These are phyloP conservation scores for Cairneyella variabilis DNA, from an alignment of 495 filamentous ascomycete genomes.

Conservation along the genomic window DNA sequence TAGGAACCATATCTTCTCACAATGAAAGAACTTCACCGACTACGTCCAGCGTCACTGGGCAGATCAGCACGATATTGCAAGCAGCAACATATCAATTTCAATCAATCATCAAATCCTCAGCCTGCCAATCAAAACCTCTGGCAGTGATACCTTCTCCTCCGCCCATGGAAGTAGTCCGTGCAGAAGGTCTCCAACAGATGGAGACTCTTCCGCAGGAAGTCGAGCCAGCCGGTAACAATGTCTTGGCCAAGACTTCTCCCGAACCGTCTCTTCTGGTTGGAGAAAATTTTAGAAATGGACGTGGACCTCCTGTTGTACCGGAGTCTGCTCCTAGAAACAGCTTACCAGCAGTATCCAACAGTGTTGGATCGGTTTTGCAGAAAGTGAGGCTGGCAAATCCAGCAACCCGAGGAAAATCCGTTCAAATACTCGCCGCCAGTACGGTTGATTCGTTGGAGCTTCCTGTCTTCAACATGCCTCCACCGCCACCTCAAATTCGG, in stretches of 20 bases:
- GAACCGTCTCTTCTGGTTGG: neutral
- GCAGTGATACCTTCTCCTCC: neutral
- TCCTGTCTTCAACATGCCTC: conserved; percentile 13
- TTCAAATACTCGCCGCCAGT: conserved; percentile 5
- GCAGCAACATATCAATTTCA: conserved; percentile 9
- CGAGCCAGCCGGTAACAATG: conserved; percentile 1
- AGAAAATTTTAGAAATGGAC: neutral
- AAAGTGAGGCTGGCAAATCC: conserved; percentile 33
- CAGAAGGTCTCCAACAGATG: neutral
- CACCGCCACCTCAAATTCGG: neutral
- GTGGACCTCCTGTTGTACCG: too few species aligned
- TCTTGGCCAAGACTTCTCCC: neutral
- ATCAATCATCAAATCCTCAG: conserved; percentile 8
- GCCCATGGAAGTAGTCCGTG: neutral
- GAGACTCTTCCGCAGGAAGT: neutral
- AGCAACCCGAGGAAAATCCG: conserved; percentile 37
- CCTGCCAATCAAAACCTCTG: neutral
- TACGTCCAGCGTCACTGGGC: neutral
- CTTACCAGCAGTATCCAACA: too few species aligned
- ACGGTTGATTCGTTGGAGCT: conserved; percentile 5
- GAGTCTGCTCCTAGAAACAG: too few species aligned
- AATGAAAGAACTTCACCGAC: neutral
- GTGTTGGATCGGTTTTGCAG: too few species aligned
- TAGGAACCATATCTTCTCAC: neutral
- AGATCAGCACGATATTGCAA: conserved; percentile 5